Evolutionary conservation across 2,329 filamentous ascomycete species (phyloP), one percentile per base, ranked within the genome.

Genomic region (Nigrospora oryzae): DNA sequence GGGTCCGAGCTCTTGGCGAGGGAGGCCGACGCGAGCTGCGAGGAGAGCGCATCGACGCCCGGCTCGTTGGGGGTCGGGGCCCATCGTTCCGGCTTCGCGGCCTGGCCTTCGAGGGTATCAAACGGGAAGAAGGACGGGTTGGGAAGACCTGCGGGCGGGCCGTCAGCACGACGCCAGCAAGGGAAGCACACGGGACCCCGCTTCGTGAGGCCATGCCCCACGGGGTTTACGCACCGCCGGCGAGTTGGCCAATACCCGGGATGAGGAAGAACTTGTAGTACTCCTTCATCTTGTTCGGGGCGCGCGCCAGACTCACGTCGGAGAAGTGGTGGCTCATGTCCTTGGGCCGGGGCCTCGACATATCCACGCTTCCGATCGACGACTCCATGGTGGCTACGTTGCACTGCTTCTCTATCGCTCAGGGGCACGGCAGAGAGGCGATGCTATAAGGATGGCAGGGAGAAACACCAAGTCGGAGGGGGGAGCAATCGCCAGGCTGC

Each of bases 261-360:
- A 81, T 78, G 52, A 61, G 50, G 55, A 93, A 93, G 66, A 87
- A 95, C 64, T 88, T 89, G 72, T 95, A 95, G 63, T 90, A 88
- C 34, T 74, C 59, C 70, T 95, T 95, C 62, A 95, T 75, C 37
- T 70, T 70, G 58, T 82, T 93, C 7, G 77, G 69, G 7, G 69
- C 54, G 10, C 88, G 76, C 39, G 77, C 74, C 57, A 75, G 82
- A 40, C 88, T 84, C 38, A 80, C 73, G 46, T 79, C 71, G 1
- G 87, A 90, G 54, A 83, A 84, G 60, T 90, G 84, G 61, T 95
- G 87, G 53, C 81, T 84, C 49, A 95, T 71, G 62, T 95, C 85
- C 53, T 81, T 68, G 6, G 90, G 88, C 46, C 56, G 51, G 28
- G 63, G 65, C 57, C 60, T 64, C 40, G 56, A 57, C 50, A 42